These are phyloP conservation scores for Mrakia frigida DNA, from an alignment of 768 basidiomycete genomes.

Conservation along the genomic window DNA sequence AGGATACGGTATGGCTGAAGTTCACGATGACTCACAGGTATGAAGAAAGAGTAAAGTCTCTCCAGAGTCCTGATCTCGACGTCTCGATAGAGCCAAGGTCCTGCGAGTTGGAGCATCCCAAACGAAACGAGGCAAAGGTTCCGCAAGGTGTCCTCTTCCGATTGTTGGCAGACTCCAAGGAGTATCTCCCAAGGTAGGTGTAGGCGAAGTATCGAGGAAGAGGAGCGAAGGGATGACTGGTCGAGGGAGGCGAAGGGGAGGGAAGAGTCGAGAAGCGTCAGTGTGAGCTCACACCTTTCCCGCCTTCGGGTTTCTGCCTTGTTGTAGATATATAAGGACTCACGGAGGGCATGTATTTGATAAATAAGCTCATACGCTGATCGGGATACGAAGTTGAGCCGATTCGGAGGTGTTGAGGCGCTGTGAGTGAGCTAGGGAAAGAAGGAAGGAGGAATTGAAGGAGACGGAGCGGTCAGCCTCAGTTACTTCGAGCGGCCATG, in stretches of 20 bases:
- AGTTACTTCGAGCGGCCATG: too few species aligned
- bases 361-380: too few species aligned
- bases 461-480: too few species aligned
- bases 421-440: too few species aligned
- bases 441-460: too few species aligned
- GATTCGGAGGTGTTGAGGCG: too few species aligned
- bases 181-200: slow-evolving; percentile 56
- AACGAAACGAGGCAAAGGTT: not conserved
- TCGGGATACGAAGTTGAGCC: too few species aligned
- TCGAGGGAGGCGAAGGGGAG: not conserved
- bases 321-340: too few species aligned
- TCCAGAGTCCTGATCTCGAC: not conserved
- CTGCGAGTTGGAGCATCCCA: not conserved
- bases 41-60: not conserved
- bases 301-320: too few species aligned
- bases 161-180: not conserved
- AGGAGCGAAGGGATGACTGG: slow-evolving; percentile 64
- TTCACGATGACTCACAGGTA: not conserved
- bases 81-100: not conserved
- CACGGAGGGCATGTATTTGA: too few species aligned
- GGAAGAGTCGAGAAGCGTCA: not conserved
- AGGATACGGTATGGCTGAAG: too few species aligned
- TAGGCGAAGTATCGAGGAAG: slow-evolving; percentile 50
- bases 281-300: too few species aligned
- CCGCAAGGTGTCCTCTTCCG: not conserved